Conservation (phyloP, 1,139 yeast genomes). For the Sugiyamaella paludigena region DNA sequence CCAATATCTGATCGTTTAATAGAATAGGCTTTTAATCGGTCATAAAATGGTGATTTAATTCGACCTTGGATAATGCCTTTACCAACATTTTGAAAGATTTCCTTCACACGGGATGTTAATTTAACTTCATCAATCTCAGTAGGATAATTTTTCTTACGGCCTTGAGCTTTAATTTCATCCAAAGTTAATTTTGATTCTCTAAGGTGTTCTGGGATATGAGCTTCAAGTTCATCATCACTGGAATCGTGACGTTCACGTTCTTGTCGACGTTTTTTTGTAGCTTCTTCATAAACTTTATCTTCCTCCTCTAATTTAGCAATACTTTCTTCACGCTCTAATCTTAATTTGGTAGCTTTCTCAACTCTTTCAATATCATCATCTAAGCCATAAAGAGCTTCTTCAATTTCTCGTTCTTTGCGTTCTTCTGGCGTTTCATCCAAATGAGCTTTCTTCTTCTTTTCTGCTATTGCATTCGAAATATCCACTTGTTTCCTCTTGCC, state of each 20-base stretch:
- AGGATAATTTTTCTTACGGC: constrained; percentile 3
- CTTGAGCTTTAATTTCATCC: background rate
- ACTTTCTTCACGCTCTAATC: background rate
- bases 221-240: background rate
- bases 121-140: constrained; percentile 1
- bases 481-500: no score
- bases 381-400: background rate
- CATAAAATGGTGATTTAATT: constrained; percentile 6
- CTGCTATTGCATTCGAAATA: no score
- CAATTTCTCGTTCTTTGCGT: background rate
- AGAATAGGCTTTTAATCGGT: constrained; percentile 4
- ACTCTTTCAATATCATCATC: background rate
- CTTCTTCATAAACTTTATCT: background rate
- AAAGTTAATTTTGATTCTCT: background rate
- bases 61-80: constrained; percentile 4
- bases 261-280: background rate
- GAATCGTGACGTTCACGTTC: no score
- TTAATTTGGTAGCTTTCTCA: background rate
- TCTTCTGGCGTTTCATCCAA: background rate
- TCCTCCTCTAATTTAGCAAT: background rate
- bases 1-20: background rate
- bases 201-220: background rate
- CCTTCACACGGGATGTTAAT: constrained; percentile 1
- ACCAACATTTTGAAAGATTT: constrained; percentile 1
- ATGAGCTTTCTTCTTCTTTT: background rate